Conservation (phyloP, 1,284 basidiomycete species). For the Golubevia pallescens region DNA sequence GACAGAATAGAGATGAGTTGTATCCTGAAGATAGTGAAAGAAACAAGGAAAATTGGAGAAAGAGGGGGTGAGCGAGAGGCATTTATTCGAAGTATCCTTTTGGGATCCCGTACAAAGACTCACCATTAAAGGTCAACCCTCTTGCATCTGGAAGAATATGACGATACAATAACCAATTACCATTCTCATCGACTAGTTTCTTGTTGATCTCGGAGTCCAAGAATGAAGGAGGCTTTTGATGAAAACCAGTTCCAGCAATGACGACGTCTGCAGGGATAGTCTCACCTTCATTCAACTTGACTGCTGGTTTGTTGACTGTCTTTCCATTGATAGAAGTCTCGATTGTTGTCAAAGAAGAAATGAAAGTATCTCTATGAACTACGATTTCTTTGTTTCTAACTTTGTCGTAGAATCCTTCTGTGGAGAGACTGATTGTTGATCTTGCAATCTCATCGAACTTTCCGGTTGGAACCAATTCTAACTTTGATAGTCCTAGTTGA, state of each 20-base stretch:
- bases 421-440: constrained; percentile 38
- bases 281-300: constrained; percentile 22
- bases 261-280: constrained; percentile 28
- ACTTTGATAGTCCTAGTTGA: constrained; percentile 27
- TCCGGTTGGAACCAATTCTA: constrained; percentile 30
- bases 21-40: constrained; percentile 12
- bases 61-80: no score
- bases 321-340: neutral
- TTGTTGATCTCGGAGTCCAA: constrained; percentile 22
- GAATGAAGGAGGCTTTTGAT: constrained; percentile 37
- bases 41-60: no score
- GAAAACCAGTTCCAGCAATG: constrained; percentile 41
- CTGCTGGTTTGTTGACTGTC: constrained; percentile 2
- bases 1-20: constrained; percentile 43
- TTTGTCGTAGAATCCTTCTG: constrained; percentile 42
- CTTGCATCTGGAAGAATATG: constrained; percentile 33
- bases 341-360: constrained; percentile 1
- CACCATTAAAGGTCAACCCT: constrained; percentile 39
- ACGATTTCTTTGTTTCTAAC: constrained; percentile 19
- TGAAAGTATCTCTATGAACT: constrained; percentile 20
- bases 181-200: constrained; percentile 34
- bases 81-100: no score
- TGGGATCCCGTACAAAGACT: no score
- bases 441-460: constrained; percentile 43
- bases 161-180: constrained; percentile 40